Base-by-base conservation (phyloP, 352 stramenopile genomes). In the Thraustotheca clavata region DNA sequence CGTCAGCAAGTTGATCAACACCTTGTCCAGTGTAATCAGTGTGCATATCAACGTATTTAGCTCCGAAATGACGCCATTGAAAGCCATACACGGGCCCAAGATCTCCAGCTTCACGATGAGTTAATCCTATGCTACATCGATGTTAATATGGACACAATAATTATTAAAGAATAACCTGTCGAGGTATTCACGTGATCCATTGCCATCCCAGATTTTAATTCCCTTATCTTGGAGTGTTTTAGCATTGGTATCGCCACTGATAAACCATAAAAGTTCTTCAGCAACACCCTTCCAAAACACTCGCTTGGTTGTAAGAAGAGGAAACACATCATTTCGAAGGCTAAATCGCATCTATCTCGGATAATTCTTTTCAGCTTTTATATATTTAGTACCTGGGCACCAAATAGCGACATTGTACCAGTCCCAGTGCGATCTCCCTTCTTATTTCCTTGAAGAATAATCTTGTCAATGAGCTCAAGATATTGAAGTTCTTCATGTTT, bases 171-270 rank as follows among this genome's bases (percentile, higher is more conserved):
- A 43, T 6, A 40, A 49, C 40, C 68, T 90, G 69, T 97, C 88
- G 11, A 98, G 70, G 68, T 94, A 98, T 67, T 99, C 96, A 6
- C 95, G 83, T 1, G 91, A 98, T 33, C 93, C 96, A 77, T 99
- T 99, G 36, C 97, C 96, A 74, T 99, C 97, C 98, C 97, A 99
- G 69, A 99, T 99, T 70, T 98, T 96, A 73, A 99, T 98, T 65
- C 97, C 80, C 77, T 99, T 99, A 60, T 97, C 89, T 72, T 94
- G 79, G 5, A 99, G 75, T 43, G 95, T 89, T 71, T 98, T 97
- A 4, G 94, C 94, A 71, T 95, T 98, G 22, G 96, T 99, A 67
- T 94, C 89, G n/a, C 97, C 97, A 47, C 80, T 86, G 69, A 99
- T 91, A 74, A 99, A 99, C 97, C 97, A 99, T 38, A 99, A 75